These are phyloP conservation scores for Coniferiporia sulphurascens DNA, from an alignment of 1,284 basidiomycete genomes.

Conservation along the genomic window DNA sequence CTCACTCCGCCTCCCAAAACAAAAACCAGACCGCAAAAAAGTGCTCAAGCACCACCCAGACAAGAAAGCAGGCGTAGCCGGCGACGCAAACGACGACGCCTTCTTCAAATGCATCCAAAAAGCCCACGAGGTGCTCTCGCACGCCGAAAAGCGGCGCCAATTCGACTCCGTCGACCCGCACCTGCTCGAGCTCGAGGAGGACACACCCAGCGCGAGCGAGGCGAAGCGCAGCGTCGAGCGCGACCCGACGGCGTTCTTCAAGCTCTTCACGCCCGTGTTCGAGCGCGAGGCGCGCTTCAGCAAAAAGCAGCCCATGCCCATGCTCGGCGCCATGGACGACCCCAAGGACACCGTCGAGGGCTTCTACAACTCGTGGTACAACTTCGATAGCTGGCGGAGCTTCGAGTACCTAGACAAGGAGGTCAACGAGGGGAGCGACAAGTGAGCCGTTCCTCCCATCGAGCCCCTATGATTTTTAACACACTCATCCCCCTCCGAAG, in stretches of 20 bases:
- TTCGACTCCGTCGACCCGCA: slow-evolving; percentile 95
- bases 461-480: slow-evolving; percentile 11
- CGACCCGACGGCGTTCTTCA: slow-evolving; percentile 57
- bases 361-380: slow-evolving; percentile 99
- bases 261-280: slow-evolving; percentile 72
- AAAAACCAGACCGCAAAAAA: slow-evolving; percentile 83
- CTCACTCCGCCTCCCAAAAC: neutral
- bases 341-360: slow-evolving; percentile 82
- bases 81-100: slow-evolving; percentile 86
- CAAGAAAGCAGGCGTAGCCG: slow-evolving; percentile 83
- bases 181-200: slow-evolving; percentile 71
- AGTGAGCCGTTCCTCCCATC: slow-evolving; percentile 40
- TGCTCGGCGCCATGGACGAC: slow-evolving; percentile 70
- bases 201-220: slow-evolving; percentile 65
- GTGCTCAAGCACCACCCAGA: slow-evolving; percentile 99
- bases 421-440: slow-evolving; percentile 95
- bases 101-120: slow-evolving; percentile 99
- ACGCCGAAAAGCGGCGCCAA: slow-evolving; percentile 86
- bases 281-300: slow-evolving; percentile 92
- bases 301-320: slow-evolving; percentile 81
- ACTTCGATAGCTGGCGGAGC: slow-evolving; percentile 97
- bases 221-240: slow-evolving; percentile 48
- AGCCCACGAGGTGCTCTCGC: slow-evolving; percentile 87
- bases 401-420: slow-evolving; percentile 99
- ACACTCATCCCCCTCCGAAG: slow-evolving; percentile 34